Percentiles rank a stretch among this genome's conserved stretches.
phyloP scores from a whole-genome alignment of 129 eudicot genomes.

The Artemisia annua region DNA sequence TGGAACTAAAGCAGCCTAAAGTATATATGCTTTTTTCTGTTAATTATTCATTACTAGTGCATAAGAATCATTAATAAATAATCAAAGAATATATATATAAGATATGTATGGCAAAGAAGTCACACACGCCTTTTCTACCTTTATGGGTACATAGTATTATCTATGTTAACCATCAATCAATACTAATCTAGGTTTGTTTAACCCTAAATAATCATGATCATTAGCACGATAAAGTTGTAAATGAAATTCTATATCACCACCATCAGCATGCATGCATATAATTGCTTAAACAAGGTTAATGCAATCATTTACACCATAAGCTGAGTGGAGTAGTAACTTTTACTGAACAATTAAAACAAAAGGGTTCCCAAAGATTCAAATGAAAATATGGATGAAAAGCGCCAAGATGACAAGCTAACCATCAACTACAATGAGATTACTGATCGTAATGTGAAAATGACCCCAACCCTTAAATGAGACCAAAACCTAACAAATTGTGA shows the following conservation, averaged over 20 bases:
- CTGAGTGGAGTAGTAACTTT: no score
- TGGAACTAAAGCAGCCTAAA: slow-evolving; percentile 47
- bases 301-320: not conserved
- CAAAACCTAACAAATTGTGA: no score
- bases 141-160: slow-evolving; percentile 9
- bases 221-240: slow-evolving; percentile 5
- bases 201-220: slow-evolving; percentile 1
- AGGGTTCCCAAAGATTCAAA: not conserved
- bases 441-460: no score
- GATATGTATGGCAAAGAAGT: slow-evolving; percentile 1
- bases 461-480: no score
- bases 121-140: slow-evolving; percentile 9
- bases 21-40: slow-evolving; percentile 46
- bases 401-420: no score
- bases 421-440: no score
- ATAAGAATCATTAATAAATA: slow-evolving; percentile 8
- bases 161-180: not conserved
- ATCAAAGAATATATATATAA: not conserved
- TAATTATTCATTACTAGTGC: not conserved
- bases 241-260: not conserved
- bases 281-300: not conserved
- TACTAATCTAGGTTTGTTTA: not conserved
- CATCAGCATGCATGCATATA: not conserved
- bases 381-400: no score
- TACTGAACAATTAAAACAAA: not conserved